phyloP scores from a whole-genome alignment of 495 filamentous ascomycete species.

The Penicillium subrubescens region DNA sequence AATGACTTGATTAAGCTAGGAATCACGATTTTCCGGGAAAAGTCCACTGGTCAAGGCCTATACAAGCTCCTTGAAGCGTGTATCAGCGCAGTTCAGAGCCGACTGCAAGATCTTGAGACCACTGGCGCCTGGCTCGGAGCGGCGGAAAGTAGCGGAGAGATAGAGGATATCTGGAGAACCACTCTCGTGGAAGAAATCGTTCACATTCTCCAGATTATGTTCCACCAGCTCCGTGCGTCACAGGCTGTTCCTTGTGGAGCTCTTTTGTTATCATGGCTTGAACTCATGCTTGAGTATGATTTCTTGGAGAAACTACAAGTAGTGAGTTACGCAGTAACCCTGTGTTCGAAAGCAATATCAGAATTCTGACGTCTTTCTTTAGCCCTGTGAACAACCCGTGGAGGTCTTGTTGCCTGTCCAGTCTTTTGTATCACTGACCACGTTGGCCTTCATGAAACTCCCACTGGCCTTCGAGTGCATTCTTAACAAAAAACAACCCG shows the following conservation, averaged over 20 bases:
- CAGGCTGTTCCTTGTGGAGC: conserved; percentile 56
- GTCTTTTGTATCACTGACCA: conserved; percentile 69
- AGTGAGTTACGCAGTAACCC: conserved; percentile 42
- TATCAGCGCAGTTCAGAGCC: conserved; percentile 47
- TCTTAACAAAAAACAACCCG: conserved; percentile 20
- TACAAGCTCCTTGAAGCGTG: conserved; percentile 37
- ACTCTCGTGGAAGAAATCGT: conserved; percentile 66
- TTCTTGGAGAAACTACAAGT: conserved; percentile 64
- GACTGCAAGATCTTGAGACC: conserved; percentile 46
- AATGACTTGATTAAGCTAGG: conserved; percentile 34
- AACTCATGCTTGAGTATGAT: conserved; percentile 60
- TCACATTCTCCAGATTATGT: conserved; percentile 72
- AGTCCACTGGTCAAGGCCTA: conserved; percentile 31
- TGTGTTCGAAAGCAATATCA: not conserved
- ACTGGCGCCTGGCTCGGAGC: conserved; percentile 55
- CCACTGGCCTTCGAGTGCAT: conserved; percentile 43
- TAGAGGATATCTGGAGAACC: conserved; percentile 64
- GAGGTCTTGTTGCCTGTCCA: conserved; percentile 64
- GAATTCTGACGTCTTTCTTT: conserved; percentile 29
- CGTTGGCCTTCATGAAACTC: conserved; percentile 73
- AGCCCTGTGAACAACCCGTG: conserved; percentile 46
- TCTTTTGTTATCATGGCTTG: conserved; percentile 72
- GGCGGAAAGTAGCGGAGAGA: conserved; percentile 49
- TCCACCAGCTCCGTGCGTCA: conserved; percentile 64
- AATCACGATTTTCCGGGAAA: conserved; percentile 32